Percentiles rank a stretch among this genome's conserved stretches.
Conservation (phyloP, 208 protist species). For the Wallacemonas sp. region DNA sequence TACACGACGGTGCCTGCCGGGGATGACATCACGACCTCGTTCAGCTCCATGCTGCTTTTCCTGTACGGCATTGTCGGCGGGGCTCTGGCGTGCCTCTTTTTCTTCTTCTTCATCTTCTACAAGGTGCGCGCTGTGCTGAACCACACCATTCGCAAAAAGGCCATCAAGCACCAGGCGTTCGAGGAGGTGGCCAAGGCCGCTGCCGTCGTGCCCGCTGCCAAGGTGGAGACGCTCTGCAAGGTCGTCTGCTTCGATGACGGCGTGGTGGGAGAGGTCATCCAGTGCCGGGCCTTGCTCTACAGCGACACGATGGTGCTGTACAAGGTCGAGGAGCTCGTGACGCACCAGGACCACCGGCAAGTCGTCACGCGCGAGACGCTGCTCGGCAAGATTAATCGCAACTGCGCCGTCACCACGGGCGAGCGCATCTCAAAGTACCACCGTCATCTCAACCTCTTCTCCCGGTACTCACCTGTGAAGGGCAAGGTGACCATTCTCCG, state of each 20-base stretch:
- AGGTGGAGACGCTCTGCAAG: conserved; percentile 71
- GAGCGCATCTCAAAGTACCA: conserved; percentile 80
- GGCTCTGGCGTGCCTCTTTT: conserved; percentile 35
- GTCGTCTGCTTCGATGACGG: conserved; percentile 71
- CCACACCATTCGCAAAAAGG: conserved; percentile 41
- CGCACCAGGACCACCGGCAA: conserved; percentile 43
- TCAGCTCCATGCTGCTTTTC: conserved; percentile 27
- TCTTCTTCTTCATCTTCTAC: conserved; percentile 53
- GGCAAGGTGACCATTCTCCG: conserved; percentile 66
- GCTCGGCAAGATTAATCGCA: conserved; percentile 69
- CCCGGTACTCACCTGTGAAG: conserved; percentile 59
- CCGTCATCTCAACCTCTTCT: conserved; percentile 57
- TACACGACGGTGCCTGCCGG: neutral
- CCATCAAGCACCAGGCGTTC: conserved; percentile 39
- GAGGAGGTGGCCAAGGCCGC: conserved; percentile 41
- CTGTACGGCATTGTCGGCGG: conserved; percentile 57
- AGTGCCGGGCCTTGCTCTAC: conserved; percentile 68
- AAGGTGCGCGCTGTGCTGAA: conserved; percentile 33
- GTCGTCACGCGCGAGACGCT: conserved; percentile 53
- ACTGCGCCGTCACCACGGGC: conserved; percentile 36
- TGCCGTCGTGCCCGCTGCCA: conserved; percentile 36
- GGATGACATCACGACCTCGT: conserved; percentile 5
- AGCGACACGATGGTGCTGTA: conserved; percentile 73
- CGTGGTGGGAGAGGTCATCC: conserved; percentile 60
- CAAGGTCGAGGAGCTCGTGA: conserved; percentile 42